Percentiles rank a stretch among this genome's conserved stretches.
phyloP scores from a whole-genome alignment of 805 yeast species.

The Zygosaccharomyces siamensis region DNA sequence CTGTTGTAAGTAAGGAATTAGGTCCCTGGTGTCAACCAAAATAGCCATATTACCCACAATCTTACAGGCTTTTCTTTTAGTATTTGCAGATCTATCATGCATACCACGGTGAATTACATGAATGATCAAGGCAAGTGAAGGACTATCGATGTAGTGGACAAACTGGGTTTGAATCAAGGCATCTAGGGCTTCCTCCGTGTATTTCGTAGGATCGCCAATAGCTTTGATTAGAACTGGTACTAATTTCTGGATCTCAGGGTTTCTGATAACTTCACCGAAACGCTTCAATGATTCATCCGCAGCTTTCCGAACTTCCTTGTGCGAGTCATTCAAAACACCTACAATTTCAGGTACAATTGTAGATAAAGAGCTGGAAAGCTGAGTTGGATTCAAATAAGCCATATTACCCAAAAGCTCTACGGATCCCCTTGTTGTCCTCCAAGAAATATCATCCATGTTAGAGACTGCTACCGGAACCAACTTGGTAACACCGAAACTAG shows the following conservation, averaged over 20 bases:
- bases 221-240: constrained; percentile 87
- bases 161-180: constrained; percentile 84
- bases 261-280: constrained; percentile 95
- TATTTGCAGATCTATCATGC: constrained; percentile 88
- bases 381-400: constrained; percentile 96
- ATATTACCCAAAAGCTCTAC: constrained; percentile 94
- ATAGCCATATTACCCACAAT: constrained; percentile 99
- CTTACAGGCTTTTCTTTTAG: constrained; percentile 91
- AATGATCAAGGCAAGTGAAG: constrained; percentile 89
- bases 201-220: constrained; percentile 89
- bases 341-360: constrained; percentile 95
- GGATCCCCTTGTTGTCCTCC: constrained; percentile 97
- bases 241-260: constrained; percentile 90
- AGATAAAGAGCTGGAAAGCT: constrained; percentile 81
- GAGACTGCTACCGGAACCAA: constrained; percentile 87
- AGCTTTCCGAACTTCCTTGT: constrained; percentile 93
- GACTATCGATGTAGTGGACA: constrained; percentile 97
- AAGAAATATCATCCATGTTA: constrained; percentile 79
- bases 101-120: constrained; percentile 95
- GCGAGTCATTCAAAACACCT: constrained; percentile 89
- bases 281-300: constrained; percentile 84
- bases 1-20: constrained; percentile 74
- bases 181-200: constrained; percentile 84
- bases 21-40: constrained; percentile 81
- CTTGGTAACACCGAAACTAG: constrained; percentile 86